These are phyloP conservation scores for Hypoxylon subgilvum DNA, from an alignment of 495 filamentous ascomycete genomes.

Conservation along the genomic window DNA sequence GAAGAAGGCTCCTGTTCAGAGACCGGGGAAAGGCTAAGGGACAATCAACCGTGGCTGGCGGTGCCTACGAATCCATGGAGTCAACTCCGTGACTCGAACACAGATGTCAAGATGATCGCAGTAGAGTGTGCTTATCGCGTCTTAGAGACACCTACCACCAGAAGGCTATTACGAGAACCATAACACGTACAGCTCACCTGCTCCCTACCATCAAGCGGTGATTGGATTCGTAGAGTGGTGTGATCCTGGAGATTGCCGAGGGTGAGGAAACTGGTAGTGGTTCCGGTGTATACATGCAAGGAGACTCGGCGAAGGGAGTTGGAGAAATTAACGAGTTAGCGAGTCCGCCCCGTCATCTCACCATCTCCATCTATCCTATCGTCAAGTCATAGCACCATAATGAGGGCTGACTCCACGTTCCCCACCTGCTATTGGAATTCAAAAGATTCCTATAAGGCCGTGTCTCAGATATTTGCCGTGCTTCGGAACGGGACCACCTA, in stretches of 20 bases:
- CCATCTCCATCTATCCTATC: not conserved
- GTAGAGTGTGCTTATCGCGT: conserved; percentile 36
- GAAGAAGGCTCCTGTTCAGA: conserved; percentile 14
- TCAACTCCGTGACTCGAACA: conserved; percentile 30
- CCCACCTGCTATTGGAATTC: conserved; percentile 13
- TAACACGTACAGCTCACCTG: no score
- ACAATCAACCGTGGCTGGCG: not conserved
- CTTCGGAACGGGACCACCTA: conserved; percentile 4
- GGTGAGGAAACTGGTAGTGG: no score
- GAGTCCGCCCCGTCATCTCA: not conserved
- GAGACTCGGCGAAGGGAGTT: no score
- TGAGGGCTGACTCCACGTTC: not conserved
- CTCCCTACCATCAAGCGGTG: no score
- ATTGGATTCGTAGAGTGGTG: no score
- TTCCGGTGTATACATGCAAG: no score
- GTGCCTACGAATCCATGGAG: conserved; percentile 26
- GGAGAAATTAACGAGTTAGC: no score
- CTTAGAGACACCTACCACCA: conserved; percentile 30
- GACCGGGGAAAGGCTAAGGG: not conserved
- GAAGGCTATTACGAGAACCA: no score
- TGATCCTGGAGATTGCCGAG: no score
- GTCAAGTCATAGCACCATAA: not conserved
- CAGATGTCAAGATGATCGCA: conserved; percentile 41
- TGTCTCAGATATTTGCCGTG: conserved; percentile 23
- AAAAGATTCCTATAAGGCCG: not conserved